phyloP scores from a whole-genome alignment of 2,329 filamentous ascomycete genomes.

The Paradendryphiella salina region DNA sequence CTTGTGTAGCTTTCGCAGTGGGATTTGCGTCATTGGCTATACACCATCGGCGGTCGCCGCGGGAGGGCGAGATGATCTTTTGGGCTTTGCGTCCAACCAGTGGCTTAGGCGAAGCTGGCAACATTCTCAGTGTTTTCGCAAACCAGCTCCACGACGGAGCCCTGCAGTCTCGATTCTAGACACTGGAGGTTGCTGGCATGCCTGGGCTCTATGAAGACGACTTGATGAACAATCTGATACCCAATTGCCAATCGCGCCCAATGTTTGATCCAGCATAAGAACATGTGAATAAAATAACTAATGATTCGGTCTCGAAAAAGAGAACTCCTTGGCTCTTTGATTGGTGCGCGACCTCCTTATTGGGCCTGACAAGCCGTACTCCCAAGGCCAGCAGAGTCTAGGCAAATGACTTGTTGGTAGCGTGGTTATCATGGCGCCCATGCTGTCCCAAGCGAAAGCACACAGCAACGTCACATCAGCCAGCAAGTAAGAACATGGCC shows the following conservation, averaged over 20 bases:
- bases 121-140: constrained; percentile 37
- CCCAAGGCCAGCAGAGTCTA: not conserved
- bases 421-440: constrained; percentile 16
- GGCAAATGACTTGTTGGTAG: constrained; percentile 7
- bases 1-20: constrained; percentile 27
- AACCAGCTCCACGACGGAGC: constrained; percentile 28
- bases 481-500: constrained; percentile 1
- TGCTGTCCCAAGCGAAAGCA: constrained; percentile 4
- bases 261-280: constrained; percentile 2
- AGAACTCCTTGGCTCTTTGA: not conserved
- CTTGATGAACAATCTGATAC: not conserved
- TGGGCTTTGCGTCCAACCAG: constrained; percentile 35
- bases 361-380: not conserved
- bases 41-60: constrained; percentile 39
- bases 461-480: constrained; percentile 23
- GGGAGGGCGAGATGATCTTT: constrained; percentile 42
- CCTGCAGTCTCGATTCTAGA: constrained; percentile 16
- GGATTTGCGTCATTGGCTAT: constrained; percentile 37
- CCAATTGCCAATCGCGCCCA: not conserved
- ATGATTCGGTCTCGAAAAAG: not conserved
- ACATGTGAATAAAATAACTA: not conserved
- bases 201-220: not conserved
- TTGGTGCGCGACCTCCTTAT: not conserved
- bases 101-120: constrained; percentile 39
- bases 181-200: not conserved